Evolutionary conservation across 345 rosid species (phyloP), one percentile per base, ranked within the genome.

Genomic region (Citrus trifoliata): DNA sequence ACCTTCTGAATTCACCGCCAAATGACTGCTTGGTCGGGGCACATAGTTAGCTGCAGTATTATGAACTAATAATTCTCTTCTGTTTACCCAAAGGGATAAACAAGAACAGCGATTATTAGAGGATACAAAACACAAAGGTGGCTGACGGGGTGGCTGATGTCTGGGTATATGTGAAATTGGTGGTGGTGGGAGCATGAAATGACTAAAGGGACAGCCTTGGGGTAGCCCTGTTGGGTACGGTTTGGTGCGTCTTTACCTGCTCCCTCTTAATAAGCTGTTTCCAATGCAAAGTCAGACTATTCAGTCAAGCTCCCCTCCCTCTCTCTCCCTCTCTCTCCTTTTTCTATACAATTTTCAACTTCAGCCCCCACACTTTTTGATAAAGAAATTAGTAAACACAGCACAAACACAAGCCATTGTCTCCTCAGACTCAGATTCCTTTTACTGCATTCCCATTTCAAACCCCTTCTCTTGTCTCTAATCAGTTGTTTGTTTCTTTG

Each of bases 51-150:
- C 70, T 71, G 79, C 59, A 70, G 18, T 46, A 46, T 46, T 46
- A 56, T 42, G 72, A 37, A 30, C 63, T 75, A 59, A 75, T 64
- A 58, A 64, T 58, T 35, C 73, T 66, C 59, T 48, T 28, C 70
- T 66, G 53, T 53, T 42, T 55, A 48, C 46, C 63, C 67, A 21
- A 68, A 42, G 14, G 25, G 46, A 73, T n/a, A 40, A 48, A 25
- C 19, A 4, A 4, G 14, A 48, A 40, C 40, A 58, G 19, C n/a
- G 42, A 13, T 24, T 6, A 28, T 42, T 21, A 67, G 6, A 53
- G 72, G 74, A 30, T 81, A 55, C 84, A 78, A 68, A 88, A 63
- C 87, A 78, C 84, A 9, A 80, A 28, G 89, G 86, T 73, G 86
- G 85, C 88, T 81, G 25, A 38, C 58, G 72, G 69, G 58, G 58